These are phyloP conservation scores for Geoglossum cookeanum DNA, from an alignment of 2,329 filamentous ascomycete species.

Conservation along the genomic window DNA sequence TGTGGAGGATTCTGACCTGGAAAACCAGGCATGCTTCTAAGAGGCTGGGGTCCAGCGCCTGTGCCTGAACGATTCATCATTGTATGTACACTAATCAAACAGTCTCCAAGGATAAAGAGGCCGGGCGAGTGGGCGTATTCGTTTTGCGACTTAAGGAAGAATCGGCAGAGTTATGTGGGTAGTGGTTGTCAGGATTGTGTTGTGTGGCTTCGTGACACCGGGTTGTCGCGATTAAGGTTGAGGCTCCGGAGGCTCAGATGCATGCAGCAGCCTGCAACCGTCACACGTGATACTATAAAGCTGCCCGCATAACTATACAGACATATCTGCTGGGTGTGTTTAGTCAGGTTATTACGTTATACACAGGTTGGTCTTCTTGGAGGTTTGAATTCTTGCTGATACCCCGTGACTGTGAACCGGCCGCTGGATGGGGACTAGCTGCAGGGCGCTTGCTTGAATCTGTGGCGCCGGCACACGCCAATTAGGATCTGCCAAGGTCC, in stretches of 20 bases:
- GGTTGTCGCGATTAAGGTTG: conserved; percentile 1
- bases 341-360: too few relatives aligned
- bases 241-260: background rate
- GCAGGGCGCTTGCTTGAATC: background rate
- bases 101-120: background rate
- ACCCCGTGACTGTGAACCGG: too few relatives aligned
- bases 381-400: too few relatives aligned
- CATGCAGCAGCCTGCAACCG: background rate
- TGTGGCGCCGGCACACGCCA: background rate
- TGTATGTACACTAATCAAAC: background rate
- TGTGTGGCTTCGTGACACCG: background rate
- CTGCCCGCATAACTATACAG: too few relatives aligned
- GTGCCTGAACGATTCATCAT: conserved; percentile 4
- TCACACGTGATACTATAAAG: too few relatives aligned
- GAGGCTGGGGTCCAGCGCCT: conserved; percentile 31
- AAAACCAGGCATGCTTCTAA: conserved; percentile 35
- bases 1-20: conserved; percentile 30
- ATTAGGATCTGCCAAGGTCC: background rate
- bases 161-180: background rate
- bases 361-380: too few relatives aligned
- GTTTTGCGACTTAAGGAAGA: background rate
- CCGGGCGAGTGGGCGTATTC: background rate
- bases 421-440: too few relatives aligned
- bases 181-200: background rate
- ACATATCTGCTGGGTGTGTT: too few relatives aligned